Evolutionary conservation across 2,329 filamentous ascomycete genomes (phyloP).

Genomic region (Escovopsis sp.): DNA sequence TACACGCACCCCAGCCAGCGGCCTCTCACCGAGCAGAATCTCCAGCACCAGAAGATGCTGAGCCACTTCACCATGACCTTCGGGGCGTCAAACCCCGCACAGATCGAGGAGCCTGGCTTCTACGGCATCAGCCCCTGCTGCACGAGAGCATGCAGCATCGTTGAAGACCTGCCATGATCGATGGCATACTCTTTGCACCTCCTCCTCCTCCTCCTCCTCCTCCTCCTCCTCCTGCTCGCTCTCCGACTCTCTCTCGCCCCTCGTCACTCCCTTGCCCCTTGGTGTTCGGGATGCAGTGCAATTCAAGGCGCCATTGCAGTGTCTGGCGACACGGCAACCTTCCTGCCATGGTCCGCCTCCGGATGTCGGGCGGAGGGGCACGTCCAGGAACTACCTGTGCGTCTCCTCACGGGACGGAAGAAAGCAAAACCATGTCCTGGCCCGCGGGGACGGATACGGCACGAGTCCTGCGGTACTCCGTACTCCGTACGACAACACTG

Average conservation of each 20-base stretch:
- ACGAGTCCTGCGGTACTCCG: no score
- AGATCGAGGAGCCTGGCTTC: slow-evolving; percentile 19
- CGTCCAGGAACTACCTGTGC: no score
- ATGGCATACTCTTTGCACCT: no score
- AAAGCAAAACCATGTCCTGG: no score
- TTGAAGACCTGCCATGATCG: slow-evolving; percentile 10
- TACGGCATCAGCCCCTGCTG: slow-evolving; percentile 29
- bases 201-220: not conserved
- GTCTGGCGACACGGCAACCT: slow-evolving; percentile 1
- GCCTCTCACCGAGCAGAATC: slow-evolving; percentile 28
- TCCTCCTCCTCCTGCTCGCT: not conserved
- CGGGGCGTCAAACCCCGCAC: slow-evolving; percentile 20
- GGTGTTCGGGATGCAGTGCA: no score
- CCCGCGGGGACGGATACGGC: no score
- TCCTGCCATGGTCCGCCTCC: no score
- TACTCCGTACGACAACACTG: no score
- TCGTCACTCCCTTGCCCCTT: slow-evolving; percentile 2
- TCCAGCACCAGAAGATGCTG: slow-evolving; percentile 31
- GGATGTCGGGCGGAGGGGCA: no score
- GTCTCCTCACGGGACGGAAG: no score
- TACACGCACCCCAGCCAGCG: slow-evolving; percentile 27
- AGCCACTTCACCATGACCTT: slow-evolving; percentile 31
- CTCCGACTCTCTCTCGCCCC: no score
- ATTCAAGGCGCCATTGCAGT: no score
- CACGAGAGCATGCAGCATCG: slow-evolving; percentile 23